Conservation (phyloP, 352 stramenopile genomes). For the Phytophthora kernoviae region DNA sequence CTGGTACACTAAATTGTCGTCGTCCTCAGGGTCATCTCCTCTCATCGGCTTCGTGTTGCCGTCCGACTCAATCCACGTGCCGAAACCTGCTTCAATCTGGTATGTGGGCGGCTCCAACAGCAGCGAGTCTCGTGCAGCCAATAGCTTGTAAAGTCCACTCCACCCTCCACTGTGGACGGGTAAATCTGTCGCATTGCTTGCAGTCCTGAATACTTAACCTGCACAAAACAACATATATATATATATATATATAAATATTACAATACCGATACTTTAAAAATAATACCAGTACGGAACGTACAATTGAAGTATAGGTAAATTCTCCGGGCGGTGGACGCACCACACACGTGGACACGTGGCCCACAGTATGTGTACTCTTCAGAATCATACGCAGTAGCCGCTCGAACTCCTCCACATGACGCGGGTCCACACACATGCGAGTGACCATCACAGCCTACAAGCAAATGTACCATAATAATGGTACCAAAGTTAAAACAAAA, state of each 20-base stretch:
- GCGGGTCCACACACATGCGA: constrained; percentile 77
- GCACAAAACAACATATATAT: constrained; percentile 8
- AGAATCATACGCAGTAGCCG: constrained; percentile 79
- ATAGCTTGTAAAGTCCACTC: constrained; percentile 78
- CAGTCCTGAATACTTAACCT: constrained; percentile 85
- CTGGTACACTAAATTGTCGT: constrained; percentile 74
- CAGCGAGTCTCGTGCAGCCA: constrained; percentile 76
- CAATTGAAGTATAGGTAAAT: constrained; percentile 84
- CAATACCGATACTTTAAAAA: not conserved
- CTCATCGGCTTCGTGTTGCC: constrained; percentile 82
- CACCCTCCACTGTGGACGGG: constrained; percentile 61
- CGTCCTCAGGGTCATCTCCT: constrained; percentile 67
- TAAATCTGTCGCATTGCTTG: constrained; percentile 79
- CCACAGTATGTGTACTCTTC: constrained; percentile 78
- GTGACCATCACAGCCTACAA: constrained; percentile 80
- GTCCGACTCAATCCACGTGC: constrained; percentile 84
- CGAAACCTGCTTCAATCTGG: constrained; percentile 84
- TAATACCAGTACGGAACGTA: constrained; percentile 32
- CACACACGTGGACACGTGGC: constrained; percentile 83
- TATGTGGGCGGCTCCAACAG: constrained; percentile 80
- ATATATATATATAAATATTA: constrained; percentile 2
- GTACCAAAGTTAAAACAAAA: constrained; percentile 2
- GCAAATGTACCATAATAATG: not conserved
- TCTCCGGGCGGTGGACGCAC: constrained; percentile 75
- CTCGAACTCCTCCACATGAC: constrained; percentile 81